Evolutionary conservation across 306 rosid species (phyloP).

Genomic region (Sesbania bispinosa): DNA sequence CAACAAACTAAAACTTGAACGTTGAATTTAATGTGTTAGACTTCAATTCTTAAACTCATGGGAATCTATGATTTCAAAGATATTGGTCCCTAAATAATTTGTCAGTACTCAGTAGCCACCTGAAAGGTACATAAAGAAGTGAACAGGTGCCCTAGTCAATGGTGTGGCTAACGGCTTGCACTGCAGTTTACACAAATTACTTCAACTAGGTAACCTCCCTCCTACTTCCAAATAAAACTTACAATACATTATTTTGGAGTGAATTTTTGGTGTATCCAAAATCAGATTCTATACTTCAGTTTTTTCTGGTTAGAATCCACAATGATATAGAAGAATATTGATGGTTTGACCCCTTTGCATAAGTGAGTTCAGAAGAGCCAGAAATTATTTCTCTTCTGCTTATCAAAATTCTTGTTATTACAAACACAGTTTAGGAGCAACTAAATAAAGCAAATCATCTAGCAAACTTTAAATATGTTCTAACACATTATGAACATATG

Average conservation of each 20-base stretch:
- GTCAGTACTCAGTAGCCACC: not conserved
- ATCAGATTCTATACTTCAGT: not conserved
- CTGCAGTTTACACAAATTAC: not conserved
- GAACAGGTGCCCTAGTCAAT: not conserved
- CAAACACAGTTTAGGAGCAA: not conserved
- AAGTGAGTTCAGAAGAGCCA: not conserved
- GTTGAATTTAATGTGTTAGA: not conserved
- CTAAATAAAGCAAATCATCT: not conserved
- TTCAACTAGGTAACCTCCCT: not conserved
- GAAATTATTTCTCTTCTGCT: not conserved
- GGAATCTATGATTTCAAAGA: not conserved
- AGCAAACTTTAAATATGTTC: not conserved
- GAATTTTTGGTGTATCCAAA: not conserved
- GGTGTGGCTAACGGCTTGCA: not conserved
- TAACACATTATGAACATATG: slow-evolving; percentile 7
- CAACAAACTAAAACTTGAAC: not conserved
- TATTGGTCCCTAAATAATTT: not conserved
- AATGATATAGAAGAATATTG: not conserved
- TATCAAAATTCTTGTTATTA: not conserved
- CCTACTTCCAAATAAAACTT: not conserved
- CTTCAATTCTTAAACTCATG: not conserved
- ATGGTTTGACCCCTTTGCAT: not conserved
- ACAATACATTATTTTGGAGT: not conserved
- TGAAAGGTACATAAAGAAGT: not conserved
- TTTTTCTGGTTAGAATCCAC: not conserved